Evolutionary conservation across 2,329 filamentous ascomycete species (phyloP).

Genomic region (Microdochium trichocladiopsis): DNA sequence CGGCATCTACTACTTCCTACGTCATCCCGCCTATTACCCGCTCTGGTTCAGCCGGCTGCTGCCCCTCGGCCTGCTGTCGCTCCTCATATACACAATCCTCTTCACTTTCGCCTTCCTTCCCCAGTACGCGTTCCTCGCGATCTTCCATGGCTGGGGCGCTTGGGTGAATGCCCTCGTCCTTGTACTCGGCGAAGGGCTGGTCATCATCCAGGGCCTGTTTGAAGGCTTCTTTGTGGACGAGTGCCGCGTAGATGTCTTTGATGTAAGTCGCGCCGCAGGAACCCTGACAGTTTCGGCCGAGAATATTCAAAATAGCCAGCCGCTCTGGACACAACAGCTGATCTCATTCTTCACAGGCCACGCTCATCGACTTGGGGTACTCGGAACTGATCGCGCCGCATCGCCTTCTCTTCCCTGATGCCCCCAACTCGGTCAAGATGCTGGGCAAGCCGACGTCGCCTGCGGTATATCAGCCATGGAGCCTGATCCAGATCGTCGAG

Average conservation of each 20-base stretch:
- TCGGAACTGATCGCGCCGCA: conserved; percentile 61
- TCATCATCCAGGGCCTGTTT: conserved; percentile 64
- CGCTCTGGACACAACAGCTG: conserved; percentile 13
- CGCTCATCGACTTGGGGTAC: conserved; percentile 68
- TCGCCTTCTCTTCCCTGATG: conserved; percentile 58
- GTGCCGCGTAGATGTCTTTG: conserved; percentile 74
- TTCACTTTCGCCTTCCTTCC: conserved; percentile 87
- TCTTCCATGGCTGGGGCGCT: conserved; percentile 84
- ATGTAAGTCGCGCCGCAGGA: conserved; percentile 51
- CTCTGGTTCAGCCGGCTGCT: conserved; percentile 72
- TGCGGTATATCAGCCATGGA: conserved; percentile 83
- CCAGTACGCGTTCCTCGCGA: conserved; percentile 78
- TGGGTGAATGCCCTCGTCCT: conserved; percentile 85
- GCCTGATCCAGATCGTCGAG: conserved; percentile 82
- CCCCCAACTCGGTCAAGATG: conserved; percentile 66
- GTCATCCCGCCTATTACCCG: conserved; percentile 74
- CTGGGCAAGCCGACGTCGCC: conserved; percentile 74
- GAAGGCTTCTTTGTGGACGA: conserved; percentile 80
- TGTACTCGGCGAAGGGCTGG: conserved; percentile 74
- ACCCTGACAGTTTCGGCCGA: too few relatives aligned
- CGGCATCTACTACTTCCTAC: conserved; percentile 77
- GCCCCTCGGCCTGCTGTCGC: conserved; percentile 73
- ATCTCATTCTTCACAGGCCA: conserved; percentile 36
- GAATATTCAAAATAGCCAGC: too few relatives aligned
- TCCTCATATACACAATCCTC: conserved; percentile 75